Percentiles rank a stretch among this genome's conserved stretches.
phyloP scores from a whole-genome alignment of 768 basidiomycete species.

The Leccinum rimulosum region DNA sequence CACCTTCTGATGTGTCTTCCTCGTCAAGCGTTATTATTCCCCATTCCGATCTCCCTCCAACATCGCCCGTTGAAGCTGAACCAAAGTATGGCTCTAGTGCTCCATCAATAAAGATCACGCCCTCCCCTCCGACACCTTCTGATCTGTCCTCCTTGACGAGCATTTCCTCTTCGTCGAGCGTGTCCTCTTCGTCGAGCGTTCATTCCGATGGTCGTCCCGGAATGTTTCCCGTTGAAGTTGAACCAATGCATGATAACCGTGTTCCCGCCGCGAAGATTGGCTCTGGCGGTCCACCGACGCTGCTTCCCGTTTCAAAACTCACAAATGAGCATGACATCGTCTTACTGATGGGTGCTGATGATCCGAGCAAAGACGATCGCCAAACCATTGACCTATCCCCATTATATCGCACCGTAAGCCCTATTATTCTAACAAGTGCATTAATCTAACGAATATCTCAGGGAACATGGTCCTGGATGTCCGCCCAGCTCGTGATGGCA shows the following conservation, averaged over 20 bases:
- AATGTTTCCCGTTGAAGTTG: neutral
- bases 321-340: neutral
- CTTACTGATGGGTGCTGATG: neutral
- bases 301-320: neutral
- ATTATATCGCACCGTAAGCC: neutral
- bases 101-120: too few species aligned
- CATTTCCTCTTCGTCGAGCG: too few species aligned
- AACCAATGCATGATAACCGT: neutral
- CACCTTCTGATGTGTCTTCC: neutral
- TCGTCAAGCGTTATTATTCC: neutral
- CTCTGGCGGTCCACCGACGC: neutral
- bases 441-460: neutral
- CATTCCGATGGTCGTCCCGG: neutral
- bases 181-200: neutral
- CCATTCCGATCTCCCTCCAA: neutral
- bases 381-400: neutral
- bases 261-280: neutral
- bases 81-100: too few species aligned
- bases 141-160: too few species aligned
- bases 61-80: neutral
- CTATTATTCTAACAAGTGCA: neutral
- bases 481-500: neutral
- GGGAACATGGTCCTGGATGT: neutral
- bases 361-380: neutral
- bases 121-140: too few species aligned